Evolutionary conservation across 176 grass and related monocot genomes (phyloP).

Genomic region (barley (Hordeum vulgare)): DNA sequence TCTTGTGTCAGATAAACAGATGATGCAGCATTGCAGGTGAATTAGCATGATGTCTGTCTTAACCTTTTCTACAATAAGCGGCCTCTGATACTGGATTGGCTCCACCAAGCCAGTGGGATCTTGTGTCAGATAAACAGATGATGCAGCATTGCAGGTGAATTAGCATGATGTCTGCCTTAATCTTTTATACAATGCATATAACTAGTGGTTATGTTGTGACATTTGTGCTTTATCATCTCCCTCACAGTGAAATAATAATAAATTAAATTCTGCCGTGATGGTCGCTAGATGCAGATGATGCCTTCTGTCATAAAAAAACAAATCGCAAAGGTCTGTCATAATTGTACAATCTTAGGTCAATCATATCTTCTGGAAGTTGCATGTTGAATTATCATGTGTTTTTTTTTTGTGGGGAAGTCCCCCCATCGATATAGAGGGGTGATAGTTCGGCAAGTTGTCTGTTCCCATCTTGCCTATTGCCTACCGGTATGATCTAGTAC

Average conservation of each 20-base stretch:
- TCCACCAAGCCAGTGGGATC: slow-evolving; percentile 88
- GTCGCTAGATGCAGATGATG: slow-evolving; percentile 92
- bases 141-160: slow-evolving; percentile 80
- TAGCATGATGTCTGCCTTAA: no score
- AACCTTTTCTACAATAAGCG: slow-evolving; percentile 22
- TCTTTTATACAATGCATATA: not conserved
- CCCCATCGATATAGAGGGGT: slow-evolving; percentile 89
- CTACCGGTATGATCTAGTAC: not conserved
- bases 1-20: slow-evolving; percentile 92
- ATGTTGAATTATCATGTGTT: no score
- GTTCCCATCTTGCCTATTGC: not conserved
- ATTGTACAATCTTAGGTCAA: not conserved
- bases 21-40: slow-evolving; percentile 93
- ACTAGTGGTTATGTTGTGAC: no score
- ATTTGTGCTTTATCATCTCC: not conserved
- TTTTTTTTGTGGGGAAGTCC: not conserved
- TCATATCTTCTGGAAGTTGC: not conserved
- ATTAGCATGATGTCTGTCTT: no score
- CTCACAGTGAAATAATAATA: not conserved
- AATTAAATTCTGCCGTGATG: slow-evolving; percentile 13
- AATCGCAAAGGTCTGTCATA: slow-evolving; percentile 70
- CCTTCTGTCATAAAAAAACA: slow-evolving; percentile 97
- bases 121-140: slow-evolving; percentile 97
- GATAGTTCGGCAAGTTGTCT: slow-evolving; percentile 69
- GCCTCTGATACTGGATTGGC: slow-evolving; percentile 93